These are phyloP conservation scores for Saturnispora serradocipensis DNA, from an alignment of 805 yeast species.

Conservation along the genomic window DNA sequence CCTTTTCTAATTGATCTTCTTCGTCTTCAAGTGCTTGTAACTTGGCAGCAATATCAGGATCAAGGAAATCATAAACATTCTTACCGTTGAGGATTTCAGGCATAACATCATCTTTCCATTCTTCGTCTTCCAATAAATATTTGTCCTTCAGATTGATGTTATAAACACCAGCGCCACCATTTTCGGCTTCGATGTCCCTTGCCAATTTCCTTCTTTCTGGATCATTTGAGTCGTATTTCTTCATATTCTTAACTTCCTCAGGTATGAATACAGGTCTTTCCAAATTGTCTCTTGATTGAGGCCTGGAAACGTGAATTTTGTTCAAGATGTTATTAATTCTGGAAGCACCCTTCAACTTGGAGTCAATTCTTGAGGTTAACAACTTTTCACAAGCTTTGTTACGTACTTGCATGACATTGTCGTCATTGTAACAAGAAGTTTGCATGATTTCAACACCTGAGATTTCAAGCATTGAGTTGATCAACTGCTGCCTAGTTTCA, in stretches of 20 bases:
- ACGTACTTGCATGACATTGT: constrained; percentile 90
- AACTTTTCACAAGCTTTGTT: constrained; percentile 96
- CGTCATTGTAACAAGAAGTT: constrained; percentile 89
- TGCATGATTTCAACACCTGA: constrained; percentile 89
- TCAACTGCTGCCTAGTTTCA: constrained; percentile 60
- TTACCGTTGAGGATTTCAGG: constrained; percentile 95
- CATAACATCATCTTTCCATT: constrained; percentile 95
- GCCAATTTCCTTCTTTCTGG: constrained; percentile 77
- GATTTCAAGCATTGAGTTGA: constrained; percentile 52
- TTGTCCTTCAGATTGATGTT: constrained; percentile 89
- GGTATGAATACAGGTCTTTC: constrained; percentile 78
- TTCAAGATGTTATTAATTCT: constrained; percentile 83
- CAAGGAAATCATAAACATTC: constrained; percentile 95
- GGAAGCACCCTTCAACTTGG: constrained; percentile 86
- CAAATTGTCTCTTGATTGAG: constrained; percentile 79
- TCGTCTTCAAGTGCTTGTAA: constrained; percentile 93
- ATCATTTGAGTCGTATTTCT: constrained; percentile 68
- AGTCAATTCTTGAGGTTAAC: constrained; percentile 91
- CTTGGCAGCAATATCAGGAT: constrained; percentile 89
- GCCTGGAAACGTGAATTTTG: constrained; percentile 91
- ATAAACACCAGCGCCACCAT: constrained; percentile 98
- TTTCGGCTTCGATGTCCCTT: constrained; percentile 82
- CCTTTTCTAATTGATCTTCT: constrained; percentile 86
- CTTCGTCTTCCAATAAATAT: constrained; percentile 87
- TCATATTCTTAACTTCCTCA: constrained; percentile 50